Conservation (phyloP, 768 basidiomycete species). For the Termitomyces sp. region DNA sequence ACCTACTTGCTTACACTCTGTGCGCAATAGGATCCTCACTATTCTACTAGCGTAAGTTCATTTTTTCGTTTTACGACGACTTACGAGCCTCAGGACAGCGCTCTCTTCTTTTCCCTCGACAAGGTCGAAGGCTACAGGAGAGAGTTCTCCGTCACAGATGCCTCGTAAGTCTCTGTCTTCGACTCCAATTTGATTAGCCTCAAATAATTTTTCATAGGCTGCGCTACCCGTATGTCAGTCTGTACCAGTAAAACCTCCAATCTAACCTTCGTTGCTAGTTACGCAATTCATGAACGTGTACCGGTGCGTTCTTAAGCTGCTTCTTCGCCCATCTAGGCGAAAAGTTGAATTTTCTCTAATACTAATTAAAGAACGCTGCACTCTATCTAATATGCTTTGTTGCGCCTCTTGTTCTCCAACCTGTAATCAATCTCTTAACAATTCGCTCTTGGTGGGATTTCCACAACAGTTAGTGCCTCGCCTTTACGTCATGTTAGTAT, state of each 20-base stretch:
- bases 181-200: slow-evolving; percentile 10
- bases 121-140: slow-evolving; percentile 69
- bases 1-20: background rate
- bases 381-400: slow-evolving; percentile 51
- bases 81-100: slow-evolving; percentile 30
- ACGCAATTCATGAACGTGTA: slow-evolving; percentile 71
- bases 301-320: slow-evolving; percentile 41
- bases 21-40: slow-evolving; percentile 53
- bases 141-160: slow-evolving; percentile 74
- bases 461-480: slow-evolving; percentile 52
- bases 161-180: slow-evolving; percentile 45
- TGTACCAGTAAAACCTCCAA: background rate
- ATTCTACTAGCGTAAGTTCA: slow-evolving; percentile 56
- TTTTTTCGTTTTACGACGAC: background rate
- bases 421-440: slow-evolving; percentile 64
- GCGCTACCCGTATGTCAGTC: slow-evolving; percentile 32
- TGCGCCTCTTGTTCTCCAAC: slow-evolving; percentile 66
- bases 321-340: slow-evolving; percentile 3
- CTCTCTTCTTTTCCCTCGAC: slow-evolving; percentile 57
- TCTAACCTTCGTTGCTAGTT: slow-evolving; percentile 34
- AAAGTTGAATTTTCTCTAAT: background rate
- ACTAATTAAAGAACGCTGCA: slow-evolving; percentile 33
- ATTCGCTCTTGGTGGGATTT: slow-evolving; percentile 87
- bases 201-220: slow-evolving; percentile 24
- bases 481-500: background rate